Evolutionary conservation across 2,329 filamentous ascomycete genomes (phyloP).

Genomic region (Hypoxylon sp.): DNA sequence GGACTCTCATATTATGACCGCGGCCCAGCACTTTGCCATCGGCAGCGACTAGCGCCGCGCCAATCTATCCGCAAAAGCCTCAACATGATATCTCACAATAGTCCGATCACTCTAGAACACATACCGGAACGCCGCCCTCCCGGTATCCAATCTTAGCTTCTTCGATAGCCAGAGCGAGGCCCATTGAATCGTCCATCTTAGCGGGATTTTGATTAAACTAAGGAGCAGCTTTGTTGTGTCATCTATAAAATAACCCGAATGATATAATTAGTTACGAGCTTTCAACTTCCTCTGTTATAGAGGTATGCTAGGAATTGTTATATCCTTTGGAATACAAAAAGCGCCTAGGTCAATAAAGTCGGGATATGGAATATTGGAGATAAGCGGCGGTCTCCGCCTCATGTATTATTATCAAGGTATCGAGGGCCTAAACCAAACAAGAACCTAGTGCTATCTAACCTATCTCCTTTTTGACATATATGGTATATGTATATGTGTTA

Average conservation of each 20-base stretch:
- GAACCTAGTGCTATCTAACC: neutral
- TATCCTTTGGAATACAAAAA: neutral
- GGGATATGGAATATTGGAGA: conserved; percentile 16
- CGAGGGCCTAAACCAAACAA: neutral
- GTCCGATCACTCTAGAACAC: conserved; percentile 23
- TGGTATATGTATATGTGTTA: neutral
- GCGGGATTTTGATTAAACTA: neutral
- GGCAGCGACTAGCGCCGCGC: conserved; percentile 72
- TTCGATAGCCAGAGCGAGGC: conserved; percentile 60
- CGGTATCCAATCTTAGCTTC: conserved; percentile 61
- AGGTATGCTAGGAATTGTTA: neutral
- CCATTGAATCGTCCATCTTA: conserved; percentile 58
- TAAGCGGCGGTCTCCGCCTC: conserved; percentile 35
- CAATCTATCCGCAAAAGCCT: conserved; percentile 57
- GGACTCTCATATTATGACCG: conserved; percentile 82
- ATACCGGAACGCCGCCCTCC: conserved; percentile 64
- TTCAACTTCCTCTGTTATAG: neutral
- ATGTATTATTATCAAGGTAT: neutral
- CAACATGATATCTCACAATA: neutral
- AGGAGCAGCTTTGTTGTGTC: neutral
- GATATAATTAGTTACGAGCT: neutral
- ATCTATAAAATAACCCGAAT: neutral
- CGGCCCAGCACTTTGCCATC: conserved; percentile 78
- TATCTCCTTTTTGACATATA: neutral
- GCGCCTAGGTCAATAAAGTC: neutral